phyloP scores from a whole-genome alignment of 1,284 basidiomycete species.

The Schizophyllum commune region DNA sequence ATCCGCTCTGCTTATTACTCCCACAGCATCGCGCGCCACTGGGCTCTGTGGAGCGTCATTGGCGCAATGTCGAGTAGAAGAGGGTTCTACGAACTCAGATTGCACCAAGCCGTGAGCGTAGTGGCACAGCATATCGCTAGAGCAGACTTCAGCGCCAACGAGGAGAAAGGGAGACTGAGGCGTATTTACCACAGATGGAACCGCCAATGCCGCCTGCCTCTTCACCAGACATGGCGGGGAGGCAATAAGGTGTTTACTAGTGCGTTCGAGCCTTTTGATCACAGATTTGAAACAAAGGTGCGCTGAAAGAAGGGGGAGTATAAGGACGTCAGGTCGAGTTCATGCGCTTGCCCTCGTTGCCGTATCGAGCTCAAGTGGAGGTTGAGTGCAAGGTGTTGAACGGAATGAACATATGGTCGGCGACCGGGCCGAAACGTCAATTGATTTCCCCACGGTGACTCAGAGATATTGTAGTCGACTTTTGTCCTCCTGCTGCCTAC shows the following conservation, averaged over 20 bases:
- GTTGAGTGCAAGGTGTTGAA: no score
- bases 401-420: no score
- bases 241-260: not conserved
- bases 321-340: no score
- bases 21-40: not conserved
- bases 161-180: not conserved
- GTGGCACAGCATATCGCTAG: not conserved
- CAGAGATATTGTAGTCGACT: no score
- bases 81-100: not conserved
- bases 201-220: not conserved
- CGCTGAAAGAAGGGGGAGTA: no score
- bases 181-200: not conserved
- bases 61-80: not conserved
- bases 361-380: no score
- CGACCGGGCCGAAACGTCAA: no score
- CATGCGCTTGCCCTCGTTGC: no score
- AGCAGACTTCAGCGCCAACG: not conserved
- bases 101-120: not conserved
- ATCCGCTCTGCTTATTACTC: not conserved
- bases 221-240: not conserved
- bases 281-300: no score
- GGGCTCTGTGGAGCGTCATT: not conserved
- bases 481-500: no score
- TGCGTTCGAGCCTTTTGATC: no score
- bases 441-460: no score